Base-by-base conservation (phyloP, 768 basidiomycete genomes). In the Phanerochaete sordida region DNA sequence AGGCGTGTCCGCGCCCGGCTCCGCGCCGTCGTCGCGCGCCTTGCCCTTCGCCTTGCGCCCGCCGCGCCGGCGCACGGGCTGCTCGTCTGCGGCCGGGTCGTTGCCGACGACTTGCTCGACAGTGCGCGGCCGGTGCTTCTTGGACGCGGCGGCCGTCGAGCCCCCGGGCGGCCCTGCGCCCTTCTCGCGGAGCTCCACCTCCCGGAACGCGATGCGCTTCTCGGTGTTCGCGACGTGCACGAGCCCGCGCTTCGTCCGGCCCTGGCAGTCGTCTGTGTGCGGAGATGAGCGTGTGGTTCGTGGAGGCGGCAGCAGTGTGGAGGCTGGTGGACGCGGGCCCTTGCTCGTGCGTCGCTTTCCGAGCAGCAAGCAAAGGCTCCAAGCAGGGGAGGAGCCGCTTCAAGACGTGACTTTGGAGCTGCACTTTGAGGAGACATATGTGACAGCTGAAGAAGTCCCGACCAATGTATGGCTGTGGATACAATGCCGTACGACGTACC, bases 181-280 rank as follows among this genome's bases (percentile, higher is more conserved):
- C 62, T 79, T 84, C 16, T 76, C 74, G 31, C 76, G 76, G 44
- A 91, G 74, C 28, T 84, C 82, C 3, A 91, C 85, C 68, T 90
- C 86, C 60, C 80, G 82, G 73, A 93, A 93, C n/a, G 78, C 79
- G 55, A 91, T 82, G 8, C 91, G 85, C 61, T 84, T 82, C 60
- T 84, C 83, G 0, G 87, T 86, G 46, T 78, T 84, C n/a, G 80
- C 79, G 6, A 88, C 73, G 63, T 86, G 84, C 2, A 72, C 68
- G 12, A 90, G 74, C 3, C 79, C 73, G 28, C 81, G 80, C 66
- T 80, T 85, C 52, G 72, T 76, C 52, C 76, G 74, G 48, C 85
- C 82, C 15, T 74, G 66, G 12, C 75, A 73, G 59, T 83, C 85
- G 21, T 69, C 69, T 67, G 47, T 1, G 58, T 15, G 26, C 15